Percentiles rank a stretch among this genome's conserved stretches.
Conservation (phyloP, 2,329 filamentous ascomycete species). For the Apiospora hydei region DNA sequence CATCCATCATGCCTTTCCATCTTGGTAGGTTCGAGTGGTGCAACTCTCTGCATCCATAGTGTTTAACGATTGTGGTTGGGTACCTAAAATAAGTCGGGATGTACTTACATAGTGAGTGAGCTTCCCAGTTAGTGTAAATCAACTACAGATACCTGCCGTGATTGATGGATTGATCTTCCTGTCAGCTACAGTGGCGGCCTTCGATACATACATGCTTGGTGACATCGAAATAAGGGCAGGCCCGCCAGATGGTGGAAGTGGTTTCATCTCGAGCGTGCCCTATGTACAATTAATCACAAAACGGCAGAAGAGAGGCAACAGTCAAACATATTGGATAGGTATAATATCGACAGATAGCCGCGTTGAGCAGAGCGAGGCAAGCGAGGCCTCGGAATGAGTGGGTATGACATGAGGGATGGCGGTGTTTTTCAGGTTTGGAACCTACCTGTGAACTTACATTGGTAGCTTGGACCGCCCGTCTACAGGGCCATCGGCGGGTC, state of each 20-base stretch:
- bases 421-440: conserved; percentile 18
- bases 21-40: neutral
- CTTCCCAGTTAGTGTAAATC: conserved; percentile 7
- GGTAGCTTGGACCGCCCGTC: conserved; percentile 17
- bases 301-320: neutral
- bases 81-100: neutral
- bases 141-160: neutral
- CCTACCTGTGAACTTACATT: conserved; percentile 20
- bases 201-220: neutral
- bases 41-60: conserved; percentile 18
- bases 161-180: neutral
- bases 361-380: conserved; percentile 1
- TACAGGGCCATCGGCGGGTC: conserved; percentile 14
- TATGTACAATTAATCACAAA: neutral
- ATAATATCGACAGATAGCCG: conserved; percentile 19
- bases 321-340: neutral
- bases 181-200: neutral
- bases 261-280: neutral
- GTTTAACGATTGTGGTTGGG: conserved; percentile 7
- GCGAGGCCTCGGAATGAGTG: conserved; percentile 12
- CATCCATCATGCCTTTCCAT: conserved; percentile 5
- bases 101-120: neutral
- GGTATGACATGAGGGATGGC: conserved; percentile 12
- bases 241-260: neutral
- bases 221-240: neutral